Evolutionary conservation across 352 stramenopile species (phyloP).

Genomic region (Phytophthora uliginosa): DNA sequence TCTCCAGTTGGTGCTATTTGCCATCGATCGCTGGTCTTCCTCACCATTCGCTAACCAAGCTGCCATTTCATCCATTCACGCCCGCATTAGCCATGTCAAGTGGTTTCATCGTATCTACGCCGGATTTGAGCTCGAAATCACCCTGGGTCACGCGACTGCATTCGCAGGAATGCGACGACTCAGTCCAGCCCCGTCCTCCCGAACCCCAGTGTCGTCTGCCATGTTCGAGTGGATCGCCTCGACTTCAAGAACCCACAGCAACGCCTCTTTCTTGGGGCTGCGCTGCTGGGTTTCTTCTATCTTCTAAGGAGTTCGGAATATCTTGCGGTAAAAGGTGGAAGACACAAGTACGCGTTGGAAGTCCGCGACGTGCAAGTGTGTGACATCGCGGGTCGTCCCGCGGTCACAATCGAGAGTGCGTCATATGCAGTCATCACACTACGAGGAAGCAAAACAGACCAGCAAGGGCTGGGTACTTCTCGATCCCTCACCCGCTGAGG

Average conservation of each 20-base stretch:
- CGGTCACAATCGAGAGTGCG: neutral
- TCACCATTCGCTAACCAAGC: neutral
- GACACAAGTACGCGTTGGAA: constrained; percentile 17
- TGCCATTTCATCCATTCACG: neutral
- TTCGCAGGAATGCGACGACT: constrained; percentile 13
- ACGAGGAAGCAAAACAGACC: neutral
- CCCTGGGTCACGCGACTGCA: neutral
- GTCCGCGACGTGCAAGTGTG: constrained; percentile 17
- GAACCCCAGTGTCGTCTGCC: neutral
- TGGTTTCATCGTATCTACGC: constrained; percentile 26
- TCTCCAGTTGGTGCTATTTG: constrained; percentile 28
- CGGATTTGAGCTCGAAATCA: constrained; percentile 5
- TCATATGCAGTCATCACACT: neutral
- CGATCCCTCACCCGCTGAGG: neutral
- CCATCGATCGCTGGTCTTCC: constrained; percentile 7
- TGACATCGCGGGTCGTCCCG: constrained; percentile 7
- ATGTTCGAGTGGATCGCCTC: constrained; percentile 22
- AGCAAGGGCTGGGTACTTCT: neutral
- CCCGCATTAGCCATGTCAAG: constrained; percentile 25
- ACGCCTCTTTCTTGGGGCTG: constrained; percentile 35
- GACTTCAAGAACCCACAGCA: constrained; percentile 19
- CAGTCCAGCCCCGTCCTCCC: neutral
- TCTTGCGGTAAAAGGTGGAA: constrained; percentile 1
- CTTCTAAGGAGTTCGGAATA: constrained; percentile 30
- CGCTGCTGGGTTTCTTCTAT: constrained; percentile 38